phyloP scores from a whole-genome alignment of 805 yeast species.

The Lachancea meyersii region DNA sequence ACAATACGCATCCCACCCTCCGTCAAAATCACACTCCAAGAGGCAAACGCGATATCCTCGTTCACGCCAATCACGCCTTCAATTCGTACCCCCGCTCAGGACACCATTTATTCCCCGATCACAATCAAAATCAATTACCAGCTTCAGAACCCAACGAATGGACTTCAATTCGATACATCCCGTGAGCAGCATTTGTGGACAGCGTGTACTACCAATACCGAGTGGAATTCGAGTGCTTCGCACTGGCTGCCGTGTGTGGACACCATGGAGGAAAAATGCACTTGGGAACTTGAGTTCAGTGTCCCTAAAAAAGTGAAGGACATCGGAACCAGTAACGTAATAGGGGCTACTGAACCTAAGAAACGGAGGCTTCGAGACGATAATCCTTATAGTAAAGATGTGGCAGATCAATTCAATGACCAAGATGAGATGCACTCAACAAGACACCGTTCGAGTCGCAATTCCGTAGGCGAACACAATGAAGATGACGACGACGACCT shows the following conservation, averaged over 20 bases:
- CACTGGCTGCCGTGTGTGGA: conserved; percentile 99
- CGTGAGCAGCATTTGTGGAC: conserved; percentile 56
- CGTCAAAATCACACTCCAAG: conserved; percentile 55
- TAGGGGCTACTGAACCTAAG: conserved; percentile 23
- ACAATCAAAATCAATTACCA: conserved; percentile 63
- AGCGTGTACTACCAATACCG: conserved; percentile 78
- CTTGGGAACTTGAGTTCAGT: conserved; percentile 88
- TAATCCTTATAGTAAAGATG: conserved; percentile 32
- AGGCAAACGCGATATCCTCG: conserved; percentile 34
- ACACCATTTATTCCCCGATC: conserved; percentile 63
- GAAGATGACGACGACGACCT: conserved; percentile 38
- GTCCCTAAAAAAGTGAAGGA: conserved; percentile 76
- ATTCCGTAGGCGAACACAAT: conserved; percentile 11
- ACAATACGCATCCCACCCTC: conserved; percentile 30
- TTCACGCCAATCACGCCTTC: conserved; percentile 38
- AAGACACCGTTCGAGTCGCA: conserved; percentile 14
- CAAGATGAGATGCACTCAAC: conserved; percentile 13
- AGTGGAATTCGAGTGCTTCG: conserved; percentile 73
- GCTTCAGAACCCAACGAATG: conserved; percentile 60
- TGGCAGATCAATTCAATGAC: conserved; percentile 31
- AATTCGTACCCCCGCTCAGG: conserved; percentile 36
- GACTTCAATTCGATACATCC: conserved; percentile 59
- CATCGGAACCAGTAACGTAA: conserved; percentile 40
- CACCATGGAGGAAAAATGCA: conserved; percentile 75
- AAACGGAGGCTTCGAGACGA: conserved; percentile 9